Percentiles rank a stretch among this genome's conserved stretches.
Conservation (phyloP, 305 asterid genomes). For the Fraxinus albicans region DNA sequence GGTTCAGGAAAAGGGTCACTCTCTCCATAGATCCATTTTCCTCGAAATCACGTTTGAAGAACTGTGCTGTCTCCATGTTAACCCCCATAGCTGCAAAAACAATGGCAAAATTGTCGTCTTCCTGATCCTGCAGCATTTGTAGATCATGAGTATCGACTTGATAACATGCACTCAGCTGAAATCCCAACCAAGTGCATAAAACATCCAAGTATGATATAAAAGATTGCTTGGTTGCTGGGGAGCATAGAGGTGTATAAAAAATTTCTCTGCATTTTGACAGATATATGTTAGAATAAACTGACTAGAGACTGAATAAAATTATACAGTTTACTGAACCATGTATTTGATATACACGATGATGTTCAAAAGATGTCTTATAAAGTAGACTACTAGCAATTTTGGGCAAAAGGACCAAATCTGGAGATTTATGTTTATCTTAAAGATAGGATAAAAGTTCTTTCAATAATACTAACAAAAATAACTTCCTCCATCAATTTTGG, state of each 20-base stretch:
- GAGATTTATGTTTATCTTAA: background rate
- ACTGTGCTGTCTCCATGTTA: background rate
- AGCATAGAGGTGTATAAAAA: background rate
- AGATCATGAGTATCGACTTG: conserved; percentile 25
- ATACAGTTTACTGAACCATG: background rate
- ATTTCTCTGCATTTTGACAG: background rate
- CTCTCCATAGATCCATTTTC: background rate
- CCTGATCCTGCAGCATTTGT: conserved; percentile 53
- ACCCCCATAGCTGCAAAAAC: conserved; percentile 94
- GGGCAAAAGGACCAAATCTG: background rate
- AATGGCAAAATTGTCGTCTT: conserved; percentile 95
- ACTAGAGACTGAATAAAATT: background rate
- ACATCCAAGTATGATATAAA: background rate
- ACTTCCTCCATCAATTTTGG: background rate
- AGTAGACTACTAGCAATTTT: background rate
- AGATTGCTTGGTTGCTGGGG: background rate
- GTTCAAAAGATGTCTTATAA: background rate
- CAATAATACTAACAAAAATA: background rate
- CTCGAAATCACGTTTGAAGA: background rate
- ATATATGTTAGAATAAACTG: background rate
- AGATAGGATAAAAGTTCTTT: background rate
- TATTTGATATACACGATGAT: background rate
- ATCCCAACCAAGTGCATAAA: background rate
- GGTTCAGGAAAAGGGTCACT: conserved; percentile 90
- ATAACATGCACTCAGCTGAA: conserved; percentile 1